Evolutionary conservation across 2,329 filamentous ascomycete species (phyloP), one percentile per base, ranked within the genome.

Genomic region (Lachnellula hyalina): DNA sequence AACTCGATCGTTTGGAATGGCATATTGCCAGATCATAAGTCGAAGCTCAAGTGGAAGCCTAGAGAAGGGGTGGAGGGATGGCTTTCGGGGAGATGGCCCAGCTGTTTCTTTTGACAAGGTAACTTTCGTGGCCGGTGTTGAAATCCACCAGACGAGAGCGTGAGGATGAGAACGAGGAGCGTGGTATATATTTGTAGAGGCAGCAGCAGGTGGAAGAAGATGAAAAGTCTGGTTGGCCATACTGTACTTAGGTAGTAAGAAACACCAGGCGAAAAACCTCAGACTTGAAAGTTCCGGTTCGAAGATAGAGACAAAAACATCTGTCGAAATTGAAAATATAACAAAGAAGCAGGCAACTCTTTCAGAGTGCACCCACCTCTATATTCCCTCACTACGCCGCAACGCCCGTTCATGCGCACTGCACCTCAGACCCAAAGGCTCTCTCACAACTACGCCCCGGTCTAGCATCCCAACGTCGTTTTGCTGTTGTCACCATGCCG

Each of bases 1-100:
- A 1, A 63, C 53, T 41, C 60, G 56, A 6, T 48, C 35, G 12
- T 46, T 17, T 4, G 51, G 53, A 1, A 45, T 32, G 9, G 60
- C 54, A 15, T 62, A 57, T 7, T 47, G 42, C 64, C 64, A 66
- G 23, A 66, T 60, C 41, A 55, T 53, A 5, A 66, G 50, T 5
- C 63, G 54, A 4, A 66, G 54, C 41, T 66, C 63, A 34, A 58
- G 51, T 3, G 63, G 61, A 11, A 66, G 53, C 4, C 51, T 55
- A 49, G 15, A 41, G 46, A 47, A 66, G 64, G 1, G 19, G 46
- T 32, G 40, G 42, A n/a, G 32, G 45, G 9, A n/a, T 47, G 12
- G 21, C n/a, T 12, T 44, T 19, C 4, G 41, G 34, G 15, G 25
- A 28, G 38, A 32, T 38, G 23, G n/a, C 35, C 17, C 4, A 14